Evolutionary conservation across 1,139 yeast genomes (phyloP).

Genomic region (Candida freyschussii): DNA sequence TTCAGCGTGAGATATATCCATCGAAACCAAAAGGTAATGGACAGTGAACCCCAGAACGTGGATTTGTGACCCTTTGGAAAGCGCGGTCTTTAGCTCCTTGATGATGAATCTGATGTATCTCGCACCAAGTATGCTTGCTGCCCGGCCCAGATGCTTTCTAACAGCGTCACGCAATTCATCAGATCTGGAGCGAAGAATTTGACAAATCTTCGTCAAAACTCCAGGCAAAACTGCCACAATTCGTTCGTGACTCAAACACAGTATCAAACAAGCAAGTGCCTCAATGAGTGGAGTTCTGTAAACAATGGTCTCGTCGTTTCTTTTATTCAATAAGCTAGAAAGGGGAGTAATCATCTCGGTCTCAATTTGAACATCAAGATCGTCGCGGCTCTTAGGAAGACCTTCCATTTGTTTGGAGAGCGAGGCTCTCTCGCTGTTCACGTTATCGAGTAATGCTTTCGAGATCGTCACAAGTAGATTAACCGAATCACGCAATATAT

Average conservation of each 20-base stretch:
- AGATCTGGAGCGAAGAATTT: slow-evolving; percentile 77
- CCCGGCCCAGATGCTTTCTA: slow-evolving; percentile 68
- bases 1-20: slow-evolving; percentile 62
- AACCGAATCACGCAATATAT: slow-evolving; percentile 54
- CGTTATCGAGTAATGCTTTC: slow-evolving; percentile 40
- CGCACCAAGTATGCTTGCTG: slow-evolving; percentile 65
- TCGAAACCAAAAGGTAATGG: slow-evolving; percentile 60
- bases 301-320: slow-evolving; percentile 76
- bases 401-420: slow-evolving; percentile 25
- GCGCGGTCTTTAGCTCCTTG: slow-evolving; percentile 71
- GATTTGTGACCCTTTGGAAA: slow-evolving; percentile 86
- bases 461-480: slow-evolving; percentile 62
- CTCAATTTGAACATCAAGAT: slow-evolving; percentile 49
- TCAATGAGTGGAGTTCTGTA: slow-evolving; percentile 77
- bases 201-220: slow-evolving; percentile 77
- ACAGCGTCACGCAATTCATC: slow-evolving; percentile 88
- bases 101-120: slow-evolving; percentile 68
- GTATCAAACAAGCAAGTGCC: slow-evolving; percentile 67
- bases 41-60: slow-evolving; percentile 90
- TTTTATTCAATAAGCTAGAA: slow-evolving; percentile 50
- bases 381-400: slow-evolving; percentile 36
- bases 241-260: slow-evolving; percentile 55
- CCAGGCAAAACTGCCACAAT: slow-evolving; percentile 69
- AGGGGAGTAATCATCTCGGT: slow-evolving; percentile 61
- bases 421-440: slow-evolving; percentile 11